Evolutionary conservation across 208 protist species (phyloP).

Genomic region (Wallacemonas rigidus): DNA sequence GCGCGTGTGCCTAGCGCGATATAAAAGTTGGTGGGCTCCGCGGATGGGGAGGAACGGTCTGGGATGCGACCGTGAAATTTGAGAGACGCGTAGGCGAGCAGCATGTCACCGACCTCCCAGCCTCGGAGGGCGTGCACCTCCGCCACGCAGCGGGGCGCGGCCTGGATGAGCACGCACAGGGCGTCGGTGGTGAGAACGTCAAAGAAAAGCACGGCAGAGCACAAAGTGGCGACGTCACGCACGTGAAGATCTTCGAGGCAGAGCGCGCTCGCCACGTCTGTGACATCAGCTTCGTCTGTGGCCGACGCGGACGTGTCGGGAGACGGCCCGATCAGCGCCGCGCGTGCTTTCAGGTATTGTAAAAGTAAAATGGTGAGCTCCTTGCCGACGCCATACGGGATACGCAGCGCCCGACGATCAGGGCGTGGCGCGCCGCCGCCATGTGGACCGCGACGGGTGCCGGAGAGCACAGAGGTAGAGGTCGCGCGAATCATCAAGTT

Average conservation of each 20-base stretch:
- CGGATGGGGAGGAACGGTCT: neutral
- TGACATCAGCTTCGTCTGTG: too few species aligned
- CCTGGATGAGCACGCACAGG: constrained; percentile 44
- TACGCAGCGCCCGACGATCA: constrained; percentile 35
- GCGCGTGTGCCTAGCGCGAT: constrained; percentile 55
- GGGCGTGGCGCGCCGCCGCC: constrained; percentile 11
- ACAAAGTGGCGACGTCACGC: constrained; percentile 53
- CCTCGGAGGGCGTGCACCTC: constrained; percentile 51
- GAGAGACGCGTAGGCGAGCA: constrained; percentile 68
- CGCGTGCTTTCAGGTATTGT: constrained; percentile 1
- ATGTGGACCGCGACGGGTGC: constrained; percentile 12
- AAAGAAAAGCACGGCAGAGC: constrained; percentile 67
- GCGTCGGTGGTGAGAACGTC: constrained; percentile 49
- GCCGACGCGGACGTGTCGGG: neutral
- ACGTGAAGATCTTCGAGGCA: constrained; percentile 20
- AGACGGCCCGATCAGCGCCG: neutral
- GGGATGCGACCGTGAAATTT: constrained; percentile 29
- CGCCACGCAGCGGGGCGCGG: constrained; percentile 45
- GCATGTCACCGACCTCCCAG: constrained; percentile 53
- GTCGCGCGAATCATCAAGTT: constrained; percentile 12
- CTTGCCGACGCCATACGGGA: constrained; percentile 62
- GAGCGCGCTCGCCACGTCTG: neutral
- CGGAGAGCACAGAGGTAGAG: constrained; percentile 4
- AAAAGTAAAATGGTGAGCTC: constrained; percentile 31
- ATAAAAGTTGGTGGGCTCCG: constrained; percentile 43